Base-by-base conservation (phyloP, 139 green algal species). In the Coelastrella sp. region DNA sequence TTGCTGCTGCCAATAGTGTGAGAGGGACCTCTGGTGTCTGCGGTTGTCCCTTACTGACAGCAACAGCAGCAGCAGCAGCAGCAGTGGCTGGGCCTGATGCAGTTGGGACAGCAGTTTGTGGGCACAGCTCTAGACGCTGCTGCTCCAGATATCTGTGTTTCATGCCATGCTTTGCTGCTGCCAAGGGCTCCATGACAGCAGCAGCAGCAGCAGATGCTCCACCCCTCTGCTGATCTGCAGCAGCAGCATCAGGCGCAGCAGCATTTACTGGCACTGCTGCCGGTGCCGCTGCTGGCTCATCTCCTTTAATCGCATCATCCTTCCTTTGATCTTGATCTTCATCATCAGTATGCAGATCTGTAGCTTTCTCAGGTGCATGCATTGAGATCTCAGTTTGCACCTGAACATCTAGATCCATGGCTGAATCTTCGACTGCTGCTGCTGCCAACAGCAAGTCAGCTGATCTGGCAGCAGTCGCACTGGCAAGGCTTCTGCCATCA, bases 371-470 rank as follows among this genome's bases (percentile, higher is more conserved):
- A n/a, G n/a, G n/a, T n/a, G n/a, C n/a, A n/a, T n/a, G n/a, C n/a
- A n/a, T n/a, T n/a, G n/a, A n/a, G n/a, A n/a, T n/a, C n/a, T n/a
- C n/a, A n/a, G n/a, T n/a, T n/a, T n/a, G n/a, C n/a, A n/a, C n/a
- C n/a, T n/a, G n/a, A 23, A 13, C 62, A 71, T 71, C 27, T 19
- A 43, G 19, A 27, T 38, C 27, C n/a, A 27, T 71, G n/a, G n/a
- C n/a, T n/a, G n/a, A n/a, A 3, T 71, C 62, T 30, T 71, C 62
- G 38, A 35, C 66, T 34, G 66, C 66, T 74, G 72, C 72, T 48
- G 72, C 72, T 66, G 27, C 45, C 72, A 80, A 30, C 45, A 80
- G 48, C 30, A 67, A 48, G 17, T 80, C 72, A 25, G 72, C 72
- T 48, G 72, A 80, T 30, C 35, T 41, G 11, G 72, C 48, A 6